Conservation (phyloP, 495 filamentous ascomycete genomes). For the Xylaria flabelliformis region DNA sequence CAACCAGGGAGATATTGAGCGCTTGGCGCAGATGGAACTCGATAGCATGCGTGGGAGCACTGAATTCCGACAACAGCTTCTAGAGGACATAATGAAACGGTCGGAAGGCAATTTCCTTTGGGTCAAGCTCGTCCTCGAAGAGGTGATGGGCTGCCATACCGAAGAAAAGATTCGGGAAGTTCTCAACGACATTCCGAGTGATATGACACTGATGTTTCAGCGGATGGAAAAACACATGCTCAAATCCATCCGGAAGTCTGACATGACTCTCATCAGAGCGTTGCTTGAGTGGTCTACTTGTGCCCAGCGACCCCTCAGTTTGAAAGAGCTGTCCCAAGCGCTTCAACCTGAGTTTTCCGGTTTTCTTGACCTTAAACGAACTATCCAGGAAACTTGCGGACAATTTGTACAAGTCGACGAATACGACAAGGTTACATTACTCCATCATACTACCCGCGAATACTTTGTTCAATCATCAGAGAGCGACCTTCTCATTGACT, state of each 20-base stretch:
- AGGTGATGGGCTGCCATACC: conserved; percentile 41
- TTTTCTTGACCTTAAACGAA: conserved; percentile 43
- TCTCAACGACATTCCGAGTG: conserved; percentile 47
- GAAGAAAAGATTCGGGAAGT: conserved; percentile 36
- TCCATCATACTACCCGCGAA: conserved; percentile 54
- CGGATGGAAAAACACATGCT: conserved; percentile 45
- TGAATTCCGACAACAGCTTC: background rate
- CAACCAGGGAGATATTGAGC: conserved; percentile 34
- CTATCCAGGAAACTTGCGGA: conserved; percentile 47
- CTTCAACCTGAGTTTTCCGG: conserved; percentile 31
- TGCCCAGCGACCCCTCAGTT: conserved; percentile 38
- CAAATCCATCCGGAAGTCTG: conserved; percentile 14
- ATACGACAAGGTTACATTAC: conserved; percentile 40
- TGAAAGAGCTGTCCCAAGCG: conserved; percentile 42
- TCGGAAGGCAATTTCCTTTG: conserved; percentile 29
- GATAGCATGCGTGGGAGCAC: conserved; percentile 6
- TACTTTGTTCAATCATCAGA: conserved; percentile 38
- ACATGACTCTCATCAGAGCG: conserved; percentile 36
- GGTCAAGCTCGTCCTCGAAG: conserved; percentile 45
- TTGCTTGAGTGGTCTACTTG: conserved; percentile 44
- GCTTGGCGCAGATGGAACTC: conserved; percentile 35
- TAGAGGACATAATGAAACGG: conserved; percentile 12
- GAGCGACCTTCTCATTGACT: conserved; percentile 29
- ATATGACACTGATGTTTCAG: conserved; percentile 49
- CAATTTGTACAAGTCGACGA: conserved; percentile 50